Evolutionary conservation across 345 rosid genomes (phyloP), one percentile per base, ranked within the genome.

Genomic region (Erodium maritimum): DNA sequence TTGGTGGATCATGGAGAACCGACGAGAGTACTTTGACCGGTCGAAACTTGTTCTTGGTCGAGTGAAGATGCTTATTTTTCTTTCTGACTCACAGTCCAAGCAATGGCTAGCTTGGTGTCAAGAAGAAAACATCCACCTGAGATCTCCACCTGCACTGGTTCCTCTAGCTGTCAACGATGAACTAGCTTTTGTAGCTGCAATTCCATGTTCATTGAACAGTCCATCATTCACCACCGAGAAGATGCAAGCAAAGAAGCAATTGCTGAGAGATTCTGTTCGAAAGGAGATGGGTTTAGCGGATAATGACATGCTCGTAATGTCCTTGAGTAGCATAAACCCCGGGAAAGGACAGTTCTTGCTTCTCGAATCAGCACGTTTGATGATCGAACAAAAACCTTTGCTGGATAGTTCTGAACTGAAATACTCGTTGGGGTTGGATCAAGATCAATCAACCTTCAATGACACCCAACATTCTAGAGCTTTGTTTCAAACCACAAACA

Each of bases 1-100:
- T 62, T 91, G 95, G 98, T 91, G 98, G 98, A 84, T 91, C 52
- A 88, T 91, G 98, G 96, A 88, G 76, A 91, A 91, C 75, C 78
- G 95, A 62, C 67, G 80, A 62, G 96, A 91, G 70, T 91, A 88
- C 73, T 91, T 91, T 73, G 87, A 88, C 62, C 82, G 98, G 59
- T 69, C 95, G 21, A 88, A 84, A 68, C 73, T 77, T 63, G 85
- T 84, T 23, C 86, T 91, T 64, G 53, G 86, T 69, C 72, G 86
- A 62, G 98, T 91, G 72, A 88, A 88, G 72, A 77, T 84, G 82
- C 71, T 91, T 33, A 71, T 86, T 23, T 91, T 86, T 72, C 75
- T 91, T 65, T 84, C 98, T 52, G 96, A 91, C 73, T 68, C 67
- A 13, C 98, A 91, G 83, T 75, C 82, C 53, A 81, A 76, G 59